Evolutionary conservation across 345 rosid genomes (phyloP).

Genomic region (Conringia planisiliqua): DNA sequence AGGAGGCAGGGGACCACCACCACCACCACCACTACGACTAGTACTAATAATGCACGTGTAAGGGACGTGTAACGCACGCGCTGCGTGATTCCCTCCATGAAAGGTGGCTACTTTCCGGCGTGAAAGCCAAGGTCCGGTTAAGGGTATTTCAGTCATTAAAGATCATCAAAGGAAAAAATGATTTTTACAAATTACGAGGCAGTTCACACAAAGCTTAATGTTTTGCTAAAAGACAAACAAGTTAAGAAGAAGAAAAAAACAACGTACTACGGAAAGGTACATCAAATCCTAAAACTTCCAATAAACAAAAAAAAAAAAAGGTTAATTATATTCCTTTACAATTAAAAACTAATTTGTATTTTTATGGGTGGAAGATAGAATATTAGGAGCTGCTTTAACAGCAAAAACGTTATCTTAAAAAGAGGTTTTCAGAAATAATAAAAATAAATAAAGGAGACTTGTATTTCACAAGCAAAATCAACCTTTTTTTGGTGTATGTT

Average conservation of each 20-base stretch:
- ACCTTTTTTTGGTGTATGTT: background rate
- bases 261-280: conserved; percentile 42
- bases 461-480: conserved; percentile 19
- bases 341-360: background rate
- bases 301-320: background rate
- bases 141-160: conserved; percentile 25
- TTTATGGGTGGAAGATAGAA: conserved; percentile 10
- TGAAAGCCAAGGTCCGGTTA: conserved; percentile 28
- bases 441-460: background rate
- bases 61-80: conserved; percentile 28
- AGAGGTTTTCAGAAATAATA: background rate
- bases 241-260: background rate
- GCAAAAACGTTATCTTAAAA: conserved; percentile 11
- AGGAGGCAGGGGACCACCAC: conserved; percentile 26
- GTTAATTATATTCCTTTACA: background rate
- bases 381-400: conserved; percentile 7
- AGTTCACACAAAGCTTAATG: background rate
- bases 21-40: conserved; percentile 20
- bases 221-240: conserved; percentile 24
- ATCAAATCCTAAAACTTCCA: background rate
- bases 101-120: conserved; percentile 38
- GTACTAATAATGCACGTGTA: conserved; percentile 23
- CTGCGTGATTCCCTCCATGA: conserved; percentile 31
- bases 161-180: background rate
- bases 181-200: conserved; percentile 9